phyloP scores from a whole-genome alignment of 2,329 filamentous ascomycete species.

The Cordyceps cicadae region DNA sequence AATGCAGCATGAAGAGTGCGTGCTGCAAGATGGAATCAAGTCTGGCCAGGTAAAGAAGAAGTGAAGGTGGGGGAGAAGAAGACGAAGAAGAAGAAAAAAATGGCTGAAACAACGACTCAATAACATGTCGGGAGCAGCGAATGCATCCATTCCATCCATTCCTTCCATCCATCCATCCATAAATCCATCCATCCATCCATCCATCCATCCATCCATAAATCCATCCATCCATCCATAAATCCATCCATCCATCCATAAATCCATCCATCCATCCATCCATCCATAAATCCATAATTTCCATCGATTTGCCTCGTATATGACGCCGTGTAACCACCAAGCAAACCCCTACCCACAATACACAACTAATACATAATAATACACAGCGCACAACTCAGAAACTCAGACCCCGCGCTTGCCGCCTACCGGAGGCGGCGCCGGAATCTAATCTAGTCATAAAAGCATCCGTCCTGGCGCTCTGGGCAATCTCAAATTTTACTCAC shows the following conservation, averaged over 20 bases:
- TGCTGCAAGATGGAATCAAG: not conserved
- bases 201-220: too few species aligned
- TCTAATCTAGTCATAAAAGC: slow-evolving; percentile 4
- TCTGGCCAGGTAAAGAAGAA: not conserved
- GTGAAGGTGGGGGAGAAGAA: too few species aligned
- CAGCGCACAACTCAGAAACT: too few species aligned
- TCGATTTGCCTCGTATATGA: not conserved
- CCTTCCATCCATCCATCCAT: too few species aligned
- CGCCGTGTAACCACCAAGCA: not conserved
- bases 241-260: too few species aligned
- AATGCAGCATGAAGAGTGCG: not conserved
- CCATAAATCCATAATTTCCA: too few species aligned
- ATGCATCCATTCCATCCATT: too few species aligned
- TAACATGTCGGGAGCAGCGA: not conserved
- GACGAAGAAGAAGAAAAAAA: too few species aligned
- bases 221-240: too few species aligned
- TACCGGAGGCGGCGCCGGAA: slow-evolving; percentile 4
- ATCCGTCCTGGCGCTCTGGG: not conserved
- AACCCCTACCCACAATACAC: slow-evolving; percentile 1
- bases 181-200: too few species aligned
- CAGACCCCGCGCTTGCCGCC: slow-evolving; percentile 4
- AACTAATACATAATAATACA: too few species aligned
- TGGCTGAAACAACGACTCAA: not conserved
- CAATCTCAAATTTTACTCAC: not conserved
- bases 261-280: too few species aligned